Evolutionary conservation across 2,329 filamentous ascomycete species (phyloP).

Genomic region (Alternaria burnsii): DNA sequence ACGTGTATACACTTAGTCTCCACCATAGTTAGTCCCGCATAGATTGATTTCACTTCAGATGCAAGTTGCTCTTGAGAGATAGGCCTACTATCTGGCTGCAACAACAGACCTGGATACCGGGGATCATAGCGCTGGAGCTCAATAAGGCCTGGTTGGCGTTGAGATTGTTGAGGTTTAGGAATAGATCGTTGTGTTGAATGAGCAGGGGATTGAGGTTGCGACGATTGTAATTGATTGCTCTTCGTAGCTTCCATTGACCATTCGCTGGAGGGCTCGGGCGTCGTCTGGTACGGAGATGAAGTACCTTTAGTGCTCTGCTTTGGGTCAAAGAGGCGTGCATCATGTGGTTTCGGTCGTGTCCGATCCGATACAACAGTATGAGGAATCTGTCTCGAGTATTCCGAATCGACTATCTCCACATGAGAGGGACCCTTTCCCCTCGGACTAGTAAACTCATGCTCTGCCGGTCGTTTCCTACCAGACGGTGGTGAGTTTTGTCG

Average conservation of each 20-base stretch:
- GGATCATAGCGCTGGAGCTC: conserved; percentile 41
- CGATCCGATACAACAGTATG: conserved; percentile 26
- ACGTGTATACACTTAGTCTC: conserved; percentile 89
- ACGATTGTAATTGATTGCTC: conserved; percentile 24
- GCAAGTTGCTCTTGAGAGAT: conserved; percentile 82
- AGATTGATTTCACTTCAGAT: conserved; percentile 83
- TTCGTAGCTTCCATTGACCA: conserved; percentile 34
- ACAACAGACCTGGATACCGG: conserved; percentile 53
- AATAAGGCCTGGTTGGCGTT: conserved; percentile 46
- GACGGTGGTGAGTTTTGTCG: conserved; percentile 34
- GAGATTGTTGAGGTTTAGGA: conserved; percentile 17
- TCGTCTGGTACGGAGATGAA: conserved; percentile 28
- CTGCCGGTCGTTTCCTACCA: conserved; percentile 42
- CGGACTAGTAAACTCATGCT: conserved; percentile 35
- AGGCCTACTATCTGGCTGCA: conserved; percentile 70
- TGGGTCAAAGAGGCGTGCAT: conserved; percentile 34
- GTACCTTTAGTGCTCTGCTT: conserved; percentile 25
- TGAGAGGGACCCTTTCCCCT: conserved; percentile 36
- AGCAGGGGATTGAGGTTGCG: conserved; percentile 22
- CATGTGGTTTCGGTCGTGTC: conserved; percentile 25
- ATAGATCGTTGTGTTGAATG: conserved; percentile 23
- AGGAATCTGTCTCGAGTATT: conserved; percentile 35
- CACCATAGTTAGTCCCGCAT: conserved; percentile 83
- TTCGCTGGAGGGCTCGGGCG: conserved; percentile 36
- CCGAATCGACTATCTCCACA: conserved; percentile 35